phyloP scores from a whole-genome alignment of 805 yeast species.

The Nakazawaea wickerhamii region DNA sequence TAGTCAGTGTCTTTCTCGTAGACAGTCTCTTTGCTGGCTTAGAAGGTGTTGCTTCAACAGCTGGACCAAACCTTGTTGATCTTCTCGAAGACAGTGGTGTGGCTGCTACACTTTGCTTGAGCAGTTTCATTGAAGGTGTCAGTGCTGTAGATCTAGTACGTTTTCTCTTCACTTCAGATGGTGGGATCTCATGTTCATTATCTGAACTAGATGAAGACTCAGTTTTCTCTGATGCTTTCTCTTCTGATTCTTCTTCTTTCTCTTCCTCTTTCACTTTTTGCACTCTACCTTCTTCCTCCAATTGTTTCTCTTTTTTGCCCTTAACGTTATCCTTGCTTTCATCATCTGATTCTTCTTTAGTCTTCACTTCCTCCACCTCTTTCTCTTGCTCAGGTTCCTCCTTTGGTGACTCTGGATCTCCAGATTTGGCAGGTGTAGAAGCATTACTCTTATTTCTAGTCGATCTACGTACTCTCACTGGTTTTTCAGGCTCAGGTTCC shows the following conservation, averaged over 20 bases:
- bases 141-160: slow-evolving; percentile 8
- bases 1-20: not conserved
- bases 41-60: slow-evolving; percentile 10
- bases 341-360: slow-evolving; percentile 5
- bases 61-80: slow-evolving; percentile 3
- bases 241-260: slow-evolving; percentile 3
- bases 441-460: slow-evolving; percentile 13
- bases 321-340: slow-evolving; percentile 5
- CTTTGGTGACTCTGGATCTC: slow-evolving; percentile 2
- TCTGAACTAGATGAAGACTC: not conserved
- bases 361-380: slow-evolving; percentile 5
- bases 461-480: slow-evolving; percentile 1
- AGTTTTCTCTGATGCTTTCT: not conserved
- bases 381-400: slow-evolving; percentile 2
- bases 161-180: slow-evolving; percentile 1
- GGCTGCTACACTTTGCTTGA: not conserved
- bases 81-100: slow-evolving; percentile 9
- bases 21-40: slow-evolving; percentile 10
- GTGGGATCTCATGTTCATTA: not conserved
- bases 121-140: slow-evolving; percentile 6
- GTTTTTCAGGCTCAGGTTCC: slow-evolving; percentile 1
- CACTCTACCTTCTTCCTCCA: not conserved
- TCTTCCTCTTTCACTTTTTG: slow-evolving; percentile 2
- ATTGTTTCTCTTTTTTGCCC: not conserved
- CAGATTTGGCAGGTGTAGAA: slow-evolving; percentile 8